Percentiles rank a stretch among this genome's conserved stretches.
Conservation (phyloP, 768 basidiomycete species). For the Tylopilus subfusipes region DNA sequence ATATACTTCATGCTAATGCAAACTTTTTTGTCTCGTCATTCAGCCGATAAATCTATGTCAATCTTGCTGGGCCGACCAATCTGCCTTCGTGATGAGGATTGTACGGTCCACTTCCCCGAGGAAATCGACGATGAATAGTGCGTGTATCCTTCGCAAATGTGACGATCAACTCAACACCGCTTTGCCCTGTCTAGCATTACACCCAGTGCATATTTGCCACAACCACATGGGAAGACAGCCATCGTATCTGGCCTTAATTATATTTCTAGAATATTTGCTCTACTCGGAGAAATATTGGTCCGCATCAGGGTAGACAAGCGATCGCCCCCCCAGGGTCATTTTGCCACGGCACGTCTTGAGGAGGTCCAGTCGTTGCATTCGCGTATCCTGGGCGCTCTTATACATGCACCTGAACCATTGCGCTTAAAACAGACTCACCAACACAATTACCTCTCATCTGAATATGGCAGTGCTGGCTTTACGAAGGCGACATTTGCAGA, state of each 20-base stretch:
- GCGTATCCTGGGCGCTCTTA: slow-evolving; percentile 69
- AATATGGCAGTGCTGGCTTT: slow-evolving; percentile 70
- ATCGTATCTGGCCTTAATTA: slow-evolving; percentile 86
- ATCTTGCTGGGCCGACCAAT: slow-evolving; percentile 82
- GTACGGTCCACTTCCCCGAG: slow-evolving; percentile 83
- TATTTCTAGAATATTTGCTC: slow-evolving; percentile 78
- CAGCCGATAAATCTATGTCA: slow-evolving; percentile 89
- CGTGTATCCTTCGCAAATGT: slow-evolving; percentile 33
- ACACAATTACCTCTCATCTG: slow-evolving; percentile 49
- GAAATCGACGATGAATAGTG: slow-evolving; percentile 90
- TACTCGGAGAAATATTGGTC: slow-evolving; percentile 82
- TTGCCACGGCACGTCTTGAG: slow-evolving; percentile 78
- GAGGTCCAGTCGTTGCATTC: slow-evolving; percentile 80
- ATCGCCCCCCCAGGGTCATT: slow-evolving; percentile 80
- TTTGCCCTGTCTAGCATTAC: slow-evolving; percentile 57
- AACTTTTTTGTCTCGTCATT: neutral
- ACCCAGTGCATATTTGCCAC: slow-evolving; percentile 75
- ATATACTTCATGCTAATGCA: neutral
- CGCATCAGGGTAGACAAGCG: slow-evolving; percentile 85
- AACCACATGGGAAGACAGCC: slow-evolving; percentile 84
- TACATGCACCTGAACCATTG: slow-evolving; percentile 73
- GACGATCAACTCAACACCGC: slow-evolving; percentile 27
- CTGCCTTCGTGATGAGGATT: slow-evolving; percentile 85
- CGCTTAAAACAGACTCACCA: slow-evolving; percentile 58
- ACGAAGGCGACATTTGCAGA: slow-evolving; percentile 81